A percentile compares a stretch with the other conserved stretches of the same genome.
Conservation (phyloP, 2,329 filamentous ascomycete species). For the Bipolaris gigantea region DNA sequence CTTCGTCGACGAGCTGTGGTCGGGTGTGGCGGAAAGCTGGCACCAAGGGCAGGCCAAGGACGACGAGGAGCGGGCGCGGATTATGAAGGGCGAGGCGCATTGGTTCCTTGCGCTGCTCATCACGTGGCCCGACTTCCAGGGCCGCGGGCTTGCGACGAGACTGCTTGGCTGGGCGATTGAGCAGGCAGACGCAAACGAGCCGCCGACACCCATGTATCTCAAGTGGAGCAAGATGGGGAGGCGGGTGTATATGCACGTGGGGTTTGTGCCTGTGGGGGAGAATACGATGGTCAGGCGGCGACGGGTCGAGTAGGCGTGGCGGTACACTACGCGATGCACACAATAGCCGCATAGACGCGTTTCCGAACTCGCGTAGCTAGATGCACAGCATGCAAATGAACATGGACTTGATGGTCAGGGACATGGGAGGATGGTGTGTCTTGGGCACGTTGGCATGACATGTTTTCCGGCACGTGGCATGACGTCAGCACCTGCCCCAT, state of each 20-base stretch:
- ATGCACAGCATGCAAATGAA: too few relatives aligned
- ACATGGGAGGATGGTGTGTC: too few relatives aligned
- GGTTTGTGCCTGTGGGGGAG: constrained; percentile 29
- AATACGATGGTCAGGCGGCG: constrained; percentile 28
- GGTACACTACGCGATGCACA: too few relatives aligned
- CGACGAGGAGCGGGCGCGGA: constrained; percentile 21
- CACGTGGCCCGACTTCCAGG: constrained; percentile 36
- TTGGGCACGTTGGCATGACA: too few relatives aligned
- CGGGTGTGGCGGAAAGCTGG: constrained; percentile 24
- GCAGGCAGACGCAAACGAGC: constrained; percentile 31
- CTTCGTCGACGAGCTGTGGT: constrained; percentile 33
- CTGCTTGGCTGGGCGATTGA: constrained; percentile 37
- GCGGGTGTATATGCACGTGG: constrained; percentile 34
- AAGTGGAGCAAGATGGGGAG: constrained; percentile 30
- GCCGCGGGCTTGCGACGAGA: constrained; percentile 30
- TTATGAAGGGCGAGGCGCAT: constrained; percentile 28
- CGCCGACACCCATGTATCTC: constrained; percentile 34
- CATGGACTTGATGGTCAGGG: too few relatives aligned
- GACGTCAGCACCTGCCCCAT: background rate
- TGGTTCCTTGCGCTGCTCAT: constrained; percentile 39
- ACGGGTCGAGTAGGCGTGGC: constrained; percentile 2
- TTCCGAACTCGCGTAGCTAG: too few relatives aligned
- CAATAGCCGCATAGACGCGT: too few relatives aligned
- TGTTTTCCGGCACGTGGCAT: background rate
- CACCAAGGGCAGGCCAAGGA: constrained; percentile 17